Base-by-base conservation (phyloP, 2,329 filamentous ascomycete species). In the Venturiaceae sp. region DNA sequence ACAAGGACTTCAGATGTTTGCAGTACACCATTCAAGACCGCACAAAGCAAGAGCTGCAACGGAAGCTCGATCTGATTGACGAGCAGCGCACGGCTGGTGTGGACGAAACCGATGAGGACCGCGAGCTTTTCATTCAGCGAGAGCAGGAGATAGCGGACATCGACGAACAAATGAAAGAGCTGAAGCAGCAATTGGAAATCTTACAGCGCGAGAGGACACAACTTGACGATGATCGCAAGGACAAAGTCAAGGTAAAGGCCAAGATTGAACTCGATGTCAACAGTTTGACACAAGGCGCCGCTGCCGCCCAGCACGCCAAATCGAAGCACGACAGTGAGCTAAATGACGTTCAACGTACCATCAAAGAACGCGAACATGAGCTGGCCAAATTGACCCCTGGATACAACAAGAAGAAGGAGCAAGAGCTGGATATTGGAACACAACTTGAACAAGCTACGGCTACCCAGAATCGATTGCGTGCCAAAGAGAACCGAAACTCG, bases 11-110 rank as follows among this genome's bases (percentile, higher is more conserved):
- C 60, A 82, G 92, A 63, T 96, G 92, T 69, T 79, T 99, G 50
- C 90, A 97, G 71, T 97, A 97, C 69, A 94, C 92, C 0, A 92
- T 96, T 66, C 91, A 96, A 72, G 86, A 94, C 64, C 86, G 90
- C 62, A 90, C 96, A 67, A 91, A 97, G 69, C 82, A 86, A 19
- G 86, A 88, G 23, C 84, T 96, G 36, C 80, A 87, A 60, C 83
- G 84, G 47, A 84, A 87, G 3, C 80, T 99, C 19, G 89, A 94
- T 58, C 85, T 86, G 59, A 84, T 99, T 41, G 92, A 97, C 64
- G 86, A 87, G 60, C 83, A 85, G 54, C 83, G 92, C 57, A 87
- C 91, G 65, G 87, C 85, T 33, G 91, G 92, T 1, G 84, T 92
- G 30, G 91, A 95, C 63, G 88, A 87, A 61, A 90, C 88, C 19